Percentiles rank a stretch among this genome's conserved stretches.
These are phyloP conservation scores for Acacia pycnantha DNA, from an alignment of 331 rosid genomes.

Conservation along the genomic window DNA sequence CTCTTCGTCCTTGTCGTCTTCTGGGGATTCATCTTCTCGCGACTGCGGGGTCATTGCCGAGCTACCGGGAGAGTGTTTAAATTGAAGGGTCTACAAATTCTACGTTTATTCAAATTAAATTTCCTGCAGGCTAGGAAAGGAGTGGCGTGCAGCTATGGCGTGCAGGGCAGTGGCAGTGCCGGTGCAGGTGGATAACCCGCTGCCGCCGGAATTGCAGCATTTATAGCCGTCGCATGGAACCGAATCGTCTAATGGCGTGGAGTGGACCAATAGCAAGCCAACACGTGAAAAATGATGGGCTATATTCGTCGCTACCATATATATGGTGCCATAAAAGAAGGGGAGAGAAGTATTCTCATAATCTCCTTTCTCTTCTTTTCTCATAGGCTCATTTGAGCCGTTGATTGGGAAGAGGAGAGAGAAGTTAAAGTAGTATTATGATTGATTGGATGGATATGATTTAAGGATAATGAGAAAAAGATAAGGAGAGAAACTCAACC, in stretches of 20 bases:
- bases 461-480: too few relatives aligned
- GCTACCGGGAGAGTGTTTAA: not conserved
- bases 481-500: too few relatives aligned
- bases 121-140: not conserved
- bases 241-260: not conserved
- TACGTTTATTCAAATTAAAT: not conserved
- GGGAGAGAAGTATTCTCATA: too few relatives aligned
- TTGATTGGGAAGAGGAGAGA: too few relatives aligned
- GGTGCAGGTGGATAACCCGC: not conserved
- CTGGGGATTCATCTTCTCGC: constrained; percentile 35
- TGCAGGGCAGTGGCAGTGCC: not conserved
- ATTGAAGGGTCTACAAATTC: not conserved
- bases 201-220: constrained; percentile 12
- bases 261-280: not conserved
- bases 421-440: too few relatives aligned
- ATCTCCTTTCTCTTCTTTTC: too few relatives aligned
- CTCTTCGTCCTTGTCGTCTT: constrained; percentile 48
- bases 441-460: too few relatives aligned
- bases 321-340: not conserved
- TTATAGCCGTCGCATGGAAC: constrained; percentile 11
- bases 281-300: constrained; percentile 11
- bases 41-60: constrained; percentile 33
- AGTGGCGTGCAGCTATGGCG: not conserved
- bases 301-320: not conserved
- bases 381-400: too few relatives aligned